Evolutionary conservation across 1,284 basidiomycete species (phyloP).

Genomic region (Ceratobasidium sp.): DNA sequence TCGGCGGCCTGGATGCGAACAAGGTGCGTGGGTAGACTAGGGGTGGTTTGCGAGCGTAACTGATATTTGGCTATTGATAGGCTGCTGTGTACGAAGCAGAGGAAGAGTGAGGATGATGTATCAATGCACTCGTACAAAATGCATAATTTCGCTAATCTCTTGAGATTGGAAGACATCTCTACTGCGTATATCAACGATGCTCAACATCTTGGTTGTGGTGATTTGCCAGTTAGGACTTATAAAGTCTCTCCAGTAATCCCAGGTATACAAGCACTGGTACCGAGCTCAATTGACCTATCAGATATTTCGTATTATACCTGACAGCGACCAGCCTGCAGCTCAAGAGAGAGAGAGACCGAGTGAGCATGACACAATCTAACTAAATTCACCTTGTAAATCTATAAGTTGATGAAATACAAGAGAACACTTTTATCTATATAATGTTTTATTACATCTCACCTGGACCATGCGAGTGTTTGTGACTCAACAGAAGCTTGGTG

Average conservation of each 20-base stretch:
- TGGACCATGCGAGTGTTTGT: no score
- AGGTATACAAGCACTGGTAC: not conserved
- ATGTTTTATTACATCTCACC: no score
- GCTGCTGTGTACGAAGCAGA: conserved; percentile 39
- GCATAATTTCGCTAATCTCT: conserved; percentile 2
- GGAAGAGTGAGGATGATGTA: conserved; percentile 23
- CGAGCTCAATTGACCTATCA: conserved; percentile 8
- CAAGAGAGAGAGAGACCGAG: not conserved
- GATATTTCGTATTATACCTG: not conserved
- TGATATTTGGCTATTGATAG: not conserved
- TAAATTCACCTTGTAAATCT: no score
- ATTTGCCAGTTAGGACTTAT: no score
- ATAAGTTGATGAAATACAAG: no score
- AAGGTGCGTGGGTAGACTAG: conserved; percentile 61
- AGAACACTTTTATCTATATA: no score
- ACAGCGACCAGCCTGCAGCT: not conserved
- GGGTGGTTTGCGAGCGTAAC: not conserved
- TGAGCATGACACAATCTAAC: not conserved
- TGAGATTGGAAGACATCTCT: not conserved
- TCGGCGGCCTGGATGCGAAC: conserved; percentile 78
- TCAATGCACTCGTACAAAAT: conserved; percentile 10
- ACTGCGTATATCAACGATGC: not conserved
- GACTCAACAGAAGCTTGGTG: no score
- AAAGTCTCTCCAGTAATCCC: no score
- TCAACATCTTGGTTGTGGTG: no score